phyloP scores from a whole-genome alignment of 805 yeast species.

The Wickerhamomyces tratensis region DNA sequence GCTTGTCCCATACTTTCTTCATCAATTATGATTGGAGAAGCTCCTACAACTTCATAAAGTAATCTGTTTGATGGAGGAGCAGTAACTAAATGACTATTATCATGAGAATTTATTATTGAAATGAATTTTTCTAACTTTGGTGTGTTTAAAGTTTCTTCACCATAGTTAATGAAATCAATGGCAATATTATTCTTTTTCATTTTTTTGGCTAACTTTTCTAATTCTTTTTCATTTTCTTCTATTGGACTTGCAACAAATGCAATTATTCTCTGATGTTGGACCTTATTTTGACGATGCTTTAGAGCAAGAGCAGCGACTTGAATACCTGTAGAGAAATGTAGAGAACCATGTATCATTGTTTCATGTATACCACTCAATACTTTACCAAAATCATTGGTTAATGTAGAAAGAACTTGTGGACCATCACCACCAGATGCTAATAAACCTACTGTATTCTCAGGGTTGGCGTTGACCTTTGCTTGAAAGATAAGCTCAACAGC shows the following conservation, averaged over 20 bases:
- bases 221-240: conserved; percentile 53
- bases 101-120: conserved; percentile 59
- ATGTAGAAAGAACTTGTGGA: conserved; percentile 80
- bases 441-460: conserved; percentile 90
- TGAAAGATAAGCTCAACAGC: conserved; percentile 82
- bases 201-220: conserved; percentile 79
- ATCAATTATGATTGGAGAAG: conserved; percentile 64
- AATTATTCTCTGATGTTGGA: conserved; percentile 83
- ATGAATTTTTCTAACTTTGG: conserved; percentile 72
- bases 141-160: conserved; percentile 75
- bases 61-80: conserved; percentile 84
- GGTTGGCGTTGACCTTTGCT: conserved; percentile 78
- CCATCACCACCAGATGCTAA: conserved; percentile 82
- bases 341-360: conserved; percentile 56
- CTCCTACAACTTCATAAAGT: conserved; percentile 70
- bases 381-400: conserved; percentile 82
- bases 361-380: conserved; percentile 78
- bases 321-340: conserved; percentile 70
- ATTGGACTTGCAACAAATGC: conserved; percentile 88
- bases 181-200: conserved; percentile 91
- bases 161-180: conserved; percentile 84
- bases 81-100: conserved; percentile 73
- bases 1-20: conserved; percentile 46
- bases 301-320: conserved; percentile 91
- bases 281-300: conserved; percentile 92